Percentiles rank a stretch among this genome's conserved stretches.
These are phyloP conservation scores for Plasmodium berghei DNA, from an alignment of 169 alveolate species.

Conservation along the genomic window DNA sequence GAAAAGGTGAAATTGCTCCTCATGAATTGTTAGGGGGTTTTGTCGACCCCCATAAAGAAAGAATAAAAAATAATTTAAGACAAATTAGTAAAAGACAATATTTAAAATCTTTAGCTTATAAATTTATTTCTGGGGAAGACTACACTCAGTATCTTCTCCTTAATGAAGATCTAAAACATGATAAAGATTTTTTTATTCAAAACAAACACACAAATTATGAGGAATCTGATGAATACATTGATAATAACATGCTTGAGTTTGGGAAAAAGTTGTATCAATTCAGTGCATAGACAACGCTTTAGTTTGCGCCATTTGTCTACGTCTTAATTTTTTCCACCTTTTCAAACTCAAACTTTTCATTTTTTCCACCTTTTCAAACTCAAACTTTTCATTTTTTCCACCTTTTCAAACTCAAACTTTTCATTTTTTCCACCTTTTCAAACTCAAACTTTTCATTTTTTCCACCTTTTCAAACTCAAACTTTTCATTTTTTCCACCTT, in stretches of 20 bases:
- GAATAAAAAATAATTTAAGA: slow-evolving; percentile 55
- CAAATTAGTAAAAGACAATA: slow-evolving; percentile 73
- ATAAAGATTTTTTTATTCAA: slow-evolving; percentile 32
- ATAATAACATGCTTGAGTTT: slow-evolving; percentile 40
- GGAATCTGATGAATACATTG: slow-evolving; percentile 62
- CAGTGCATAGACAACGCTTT: slow-evolving; percentile 35
- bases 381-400: too few species aligned
- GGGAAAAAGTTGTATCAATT: slow-evolving; percentile 48
- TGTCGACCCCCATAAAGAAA: slow-evolving; percentile 73
- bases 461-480: too few species aligned
- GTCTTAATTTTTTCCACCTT: background rate
- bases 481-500: background rate
- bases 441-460: too few species aligned
- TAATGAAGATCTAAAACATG: slow-evolving; percentile 44
- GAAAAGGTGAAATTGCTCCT: slow-evolving; percentile 50
- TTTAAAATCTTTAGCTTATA: slow-evolving; percentile 43
- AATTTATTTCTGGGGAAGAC: slow-evolving; percentile 66
- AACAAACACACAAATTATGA: slow-evolving; percentile 33
- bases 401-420: too few species aligned
- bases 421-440: too few species aligned
- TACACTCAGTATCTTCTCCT: slow-evolving; percentile 53
- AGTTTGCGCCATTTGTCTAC: background rate
- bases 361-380: too few species aligned
- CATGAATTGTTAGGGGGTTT: slow-evolving; percentile 66
- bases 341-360: background rate